Conservation (phyloP, 345 rosid genomes). For the Arabis alpina region DNA sequence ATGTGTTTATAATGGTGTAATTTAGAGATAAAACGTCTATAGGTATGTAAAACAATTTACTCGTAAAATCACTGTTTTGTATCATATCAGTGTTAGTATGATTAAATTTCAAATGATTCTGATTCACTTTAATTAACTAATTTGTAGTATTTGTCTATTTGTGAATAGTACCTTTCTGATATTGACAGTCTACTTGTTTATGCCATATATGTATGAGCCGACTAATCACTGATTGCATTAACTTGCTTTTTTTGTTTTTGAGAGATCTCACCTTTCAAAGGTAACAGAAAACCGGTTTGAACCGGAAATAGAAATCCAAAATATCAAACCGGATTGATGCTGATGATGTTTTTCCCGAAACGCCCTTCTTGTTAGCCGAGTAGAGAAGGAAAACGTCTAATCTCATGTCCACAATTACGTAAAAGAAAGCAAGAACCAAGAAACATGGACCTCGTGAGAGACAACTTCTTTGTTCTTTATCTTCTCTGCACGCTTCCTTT, state of each 20-base stretch:
- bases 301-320: background rate
- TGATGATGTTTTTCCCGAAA: conserved; percentile 6
- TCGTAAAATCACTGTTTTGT: background rate
- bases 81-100: background rate
- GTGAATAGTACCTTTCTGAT: background rate
- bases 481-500: conserved; percentile 17
- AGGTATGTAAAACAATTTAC: background rate
- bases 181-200: background rate
- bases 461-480: conserved; percentile 14
- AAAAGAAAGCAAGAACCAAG: conserved; percentile 31
- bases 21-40: background rate
- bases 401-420: conserved; percentile 29
- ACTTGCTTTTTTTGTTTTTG: background rate
- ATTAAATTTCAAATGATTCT: background rate
- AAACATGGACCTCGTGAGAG: conserved; percentile 42
- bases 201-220: background rate
- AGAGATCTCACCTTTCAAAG: background rate
- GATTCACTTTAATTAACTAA: background rate
- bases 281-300: conserved; percentile 9
- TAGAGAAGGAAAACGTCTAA: conserved; percentile 18
- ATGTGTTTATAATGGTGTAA: background rate
- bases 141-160: background rate
- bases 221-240: background rate
- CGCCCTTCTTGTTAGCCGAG: conserved; percentile 1
- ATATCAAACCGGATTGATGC: conserved; percentile 15